Evolutionary conservation across 2,329 filamentous ascomycete genomes (phyloP), one percentile per base, ranked within the genome.

Genomic region (Colletotrichum sp.): DNA sequence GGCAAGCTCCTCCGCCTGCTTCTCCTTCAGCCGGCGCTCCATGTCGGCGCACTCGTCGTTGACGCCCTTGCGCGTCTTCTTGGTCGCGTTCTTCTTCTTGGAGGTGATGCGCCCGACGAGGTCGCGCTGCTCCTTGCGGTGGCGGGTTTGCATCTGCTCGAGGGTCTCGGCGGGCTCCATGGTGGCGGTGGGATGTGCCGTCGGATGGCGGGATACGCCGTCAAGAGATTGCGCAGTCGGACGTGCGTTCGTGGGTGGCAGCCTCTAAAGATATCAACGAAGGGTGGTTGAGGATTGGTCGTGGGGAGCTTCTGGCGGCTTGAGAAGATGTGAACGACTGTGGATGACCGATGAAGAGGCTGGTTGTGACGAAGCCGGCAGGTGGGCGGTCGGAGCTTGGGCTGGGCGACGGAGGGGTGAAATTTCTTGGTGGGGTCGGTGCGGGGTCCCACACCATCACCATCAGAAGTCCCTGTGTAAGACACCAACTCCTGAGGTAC

Each of bases 11-110:
- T 86, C 87, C 13, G 88, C 90, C 71, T 97, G 95, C 78, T 90
- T 88, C 80, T 94, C 93, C 77, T 91, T 92, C 57, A 95, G 82
- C 71, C 91, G 85, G 9, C 90, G 87, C 83, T 96, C 94, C 78
- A 95, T 87, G 69, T 91, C 88, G 76, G 93, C 93, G 79, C 95
- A 95, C 82, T 96, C 94, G 68, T 94, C 89, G 55, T 94, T 95
- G 81, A 96, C 88, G 32, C 93, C 93, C 83, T 94, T 95, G 81
- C 87, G 92, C 79, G 90, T 96, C 92, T 92, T 95, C 86, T 99
- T 99, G 63, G 94, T 98, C 55, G 97, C 96, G 79, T 94, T 94
- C 88, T 98, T 99, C 89, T 98, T 99, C 90, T 98, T 99, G 86
- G 94, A 96, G 7, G 95, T 98, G 81, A 98, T 93, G 75, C 94